Evolutionary conservation across 805 yeast genomes (phyloP).

Genomic region (Wickerhamomyces xylosicus): DNA sequence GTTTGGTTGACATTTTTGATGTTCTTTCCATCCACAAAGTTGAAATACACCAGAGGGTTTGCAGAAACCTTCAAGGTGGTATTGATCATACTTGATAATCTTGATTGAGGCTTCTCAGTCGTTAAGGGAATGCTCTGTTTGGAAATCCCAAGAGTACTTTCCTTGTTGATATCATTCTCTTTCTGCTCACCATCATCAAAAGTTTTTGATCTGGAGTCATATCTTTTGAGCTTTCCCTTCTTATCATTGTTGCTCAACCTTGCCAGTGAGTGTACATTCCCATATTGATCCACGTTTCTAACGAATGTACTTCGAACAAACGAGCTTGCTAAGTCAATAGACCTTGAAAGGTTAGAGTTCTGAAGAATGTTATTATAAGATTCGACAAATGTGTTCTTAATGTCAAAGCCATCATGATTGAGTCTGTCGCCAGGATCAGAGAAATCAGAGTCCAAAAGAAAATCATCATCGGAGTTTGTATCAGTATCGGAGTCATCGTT

Average conservation of each 20-base stretch:
- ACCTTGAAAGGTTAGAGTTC: not conserved
- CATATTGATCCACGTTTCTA: not conserved
- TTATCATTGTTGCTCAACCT: not conserved
- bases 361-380: not conserved
- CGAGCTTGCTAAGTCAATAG: not conserved
- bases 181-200: not conserved
- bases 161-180: not conserved
- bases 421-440: constrained; percentile 25
- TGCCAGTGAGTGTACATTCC: not conserved
- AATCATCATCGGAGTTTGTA: constrained; percentile 6
- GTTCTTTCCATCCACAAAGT: constrained; percentile 25
- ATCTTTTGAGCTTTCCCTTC: no score
- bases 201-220: no score
- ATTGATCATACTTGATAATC: constrained; percentile 33
- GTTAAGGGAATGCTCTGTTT: not conserved
- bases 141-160: not conserved
- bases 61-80: constrained; percentile 16
- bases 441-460: constrained; percentile 22
- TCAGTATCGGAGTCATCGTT: constrained; percentile 7
- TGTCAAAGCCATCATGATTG: not conserved
- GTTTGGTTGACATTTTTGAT: constrained; percentile 12
- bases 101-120: constrained; percentile 17
- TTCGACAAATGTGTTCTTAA: not conserved
- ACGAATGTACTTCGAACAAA: not conserved
- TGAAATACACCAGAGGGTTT: constrained; percentile 33